These are phyloP conservation scores for Rhizopus sp. DNA, from an alignment of 371 early-diverging fungal species.

Conservation along the genomic window DNA sequence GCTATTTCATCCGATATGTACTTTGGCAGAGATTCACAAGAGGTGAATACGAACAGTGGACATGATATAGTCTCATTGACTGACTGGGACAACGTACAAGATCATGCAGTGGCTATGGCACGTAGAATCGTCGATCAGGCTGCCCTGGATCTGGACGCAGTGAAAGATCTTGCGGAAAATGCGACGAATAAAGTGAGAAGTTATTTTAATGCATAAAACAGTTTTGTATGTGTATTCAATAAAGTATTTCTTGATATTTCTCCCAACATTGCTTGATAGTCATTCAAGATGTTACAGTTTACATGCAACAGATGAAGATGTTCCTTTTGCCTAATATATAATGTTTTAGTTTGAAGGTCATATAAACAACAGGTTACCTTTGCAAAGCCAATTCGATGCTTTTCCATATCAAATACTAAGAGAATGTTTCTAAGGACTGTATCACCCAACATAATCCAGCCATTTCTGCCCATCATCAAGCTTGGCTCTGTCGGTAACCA, in stretches of 20 bases:
- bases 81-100: slow-evolving; percentile 57
- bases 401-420: slow-evolving; percentile 49
- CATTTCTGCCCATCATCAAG: slow-evolving; percentile 20
- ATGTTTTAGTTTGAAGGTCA: neutral
- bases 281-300: no score
- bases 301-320: no score
- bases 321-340: no score
- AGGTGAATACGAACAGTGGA: slow-evolving; percentile 18
- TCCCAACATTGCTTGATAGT: no score
- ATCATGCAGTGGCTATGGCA: slow-evolving; percentile 68
- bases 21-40: slow-evolving; percentile 71
- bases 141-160: slow-evolving; percentile 69
- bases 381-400: slow-evolving; percentile 43
- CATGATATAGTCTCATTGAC: slow-evolving; percentile 14
- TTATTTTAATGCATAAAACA: slow-evolving; percentile 24
- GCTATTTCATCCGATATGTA: slow-evolving; percentile 84
- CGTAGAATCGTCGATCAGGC: slow-evolving; percentile 72
- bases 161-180: slow-evolving; percentile 72
- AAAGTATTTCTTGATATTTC: no score
- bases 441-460: slow-evolving; percentile 44
- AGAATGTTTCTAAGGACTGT: slow-evolving; percentile 46
- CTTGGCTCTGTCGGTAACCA: slow-evolving; percentile 24
- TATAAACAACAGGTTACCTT: slow-evolving; percentile 4
- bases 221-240: no score
- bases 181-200: slow-evolving; percentile 48